Evolutionary conservation across 306 rosid species (phyloP), one percentile per base, ranked within the genome.

Genomic region (Castanea mollissima): DNA sequence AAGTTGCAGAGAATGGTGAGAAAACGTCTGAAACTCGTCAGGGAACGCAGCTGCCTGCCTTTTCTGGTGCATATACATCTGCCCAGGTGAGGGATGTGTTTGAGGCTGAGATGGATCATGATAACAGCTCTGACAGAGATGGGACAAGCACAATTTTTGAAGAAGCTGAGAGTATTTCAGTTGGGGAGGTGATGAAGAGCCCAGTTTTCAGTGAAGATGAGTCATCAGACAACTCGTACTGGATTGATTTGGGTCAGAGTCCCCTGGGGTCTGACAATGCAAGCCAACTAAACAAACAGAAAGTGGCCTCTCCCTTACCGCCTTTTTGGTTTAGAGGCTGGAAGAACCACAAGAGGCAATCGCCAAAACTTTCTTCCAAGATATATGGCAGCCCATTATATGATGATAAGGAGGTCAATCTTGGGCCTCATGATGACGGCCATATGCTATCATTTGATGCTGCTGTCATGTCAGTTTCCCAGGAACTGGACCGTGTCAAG

Each of bases 191-290:
- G 83, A 94, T 94, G 93, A 94, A 91, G 87, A 94, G 99, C 88
- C 99, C 99, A 4, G 92, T 92, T 12, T 94, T 94, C 88, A 94
- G 97, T 59, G 99, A 94, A 84, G 99, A 94, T 2, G 99, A 89
- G 83, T 94, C 99, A 3, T 92, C 97, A 0, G 99, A 92, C 74
- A 92, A 94, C 79, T 94, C 99, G 0, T 84, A 71, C 81, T 94
- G 97, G 97, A 94, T 94, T 63, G 99, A 92, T 90, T 87, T 94
- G 91, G 97, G 99, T 71, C 99, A 91, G 78, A 94, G 99, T 79
- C 99, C 99, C 44, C 19, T 91, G 81, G 94, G 94, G 76, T 94
- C 98, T 4, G 98, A 94, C 20, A 29, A 44, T 81, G 81, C 67
- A 5, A 82, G 87, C 83, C 97, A 87, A 74, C 75, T 76, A 4